Conservation (phyloP, 768 basidiomycete species). For the Boletus coccyginus region DNA sequence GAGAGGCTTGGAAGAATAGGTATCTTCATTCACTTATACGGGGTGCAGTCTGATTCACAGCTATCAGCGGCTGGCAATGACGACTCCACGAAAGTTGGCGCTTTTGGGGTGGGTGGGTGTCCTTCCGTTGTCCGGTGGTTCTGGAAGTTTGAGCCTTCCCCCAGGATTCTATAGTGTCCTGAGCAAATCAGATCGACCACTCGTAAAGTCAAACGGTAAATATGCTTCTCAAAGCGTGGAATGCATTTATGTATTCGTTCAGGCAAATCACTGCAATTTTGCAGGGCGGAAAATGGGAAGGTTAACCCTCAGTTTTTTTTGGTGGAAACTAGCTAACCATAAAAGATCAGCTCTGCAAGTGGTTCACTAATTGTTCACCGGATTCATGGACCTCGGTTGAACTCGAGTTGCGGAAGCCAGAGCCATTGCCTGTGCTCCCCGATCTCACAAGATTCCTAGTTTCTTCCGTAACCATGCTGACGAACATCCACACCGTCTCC, state of each 20-base stretch:
- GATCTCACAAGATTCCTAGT: slow-evolving; percentile 12
- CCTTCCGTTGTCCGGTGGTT: background rate
- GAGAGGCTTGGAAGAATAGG: slow-evolving; percentile 15
- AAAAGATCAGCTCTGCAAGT: slow-evolving; percentile 4
- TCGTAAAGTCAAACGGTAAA: slow-evolving; percentile 13
- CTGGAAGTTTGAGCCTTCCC: background rate
- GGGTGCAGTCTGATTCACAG: background rate
- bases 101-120: slow-evolving; percentile 16
- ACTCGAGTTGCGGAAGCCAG: slow-evolving; percentile 5
- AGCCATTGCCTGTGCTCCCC: background rate
- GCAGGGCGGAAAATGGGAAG: slow-evolving; percentile 4
- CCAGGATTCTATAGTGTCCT: slow-evolving; percentile 19
- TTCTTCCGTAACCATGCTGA: slow-evolving; percentile 10
- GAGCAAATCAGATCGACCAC: slow-evolving; percentile 15
- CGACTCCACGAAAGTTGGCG: slow-evolving; percentile 12
- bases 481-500: background rate
- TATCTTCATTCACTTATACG: background rate
- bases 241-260: background rate
- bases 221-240: background rate
- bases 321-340: background rate
- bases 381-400: slow-evolving; percentile 7
- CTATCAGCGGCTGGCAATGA: slow-evolving; percentile 13
- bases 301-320: background rate
- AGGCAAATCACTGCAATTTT: slow-evolving; percentile 16
- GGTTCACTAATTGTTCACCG: background rate